Percentiles rank a stretch among this genome's conserved stretches.
phyloP scores from a whole-genome alignment of 139 green algal genomes.

The Closterium sp. region DNA sequence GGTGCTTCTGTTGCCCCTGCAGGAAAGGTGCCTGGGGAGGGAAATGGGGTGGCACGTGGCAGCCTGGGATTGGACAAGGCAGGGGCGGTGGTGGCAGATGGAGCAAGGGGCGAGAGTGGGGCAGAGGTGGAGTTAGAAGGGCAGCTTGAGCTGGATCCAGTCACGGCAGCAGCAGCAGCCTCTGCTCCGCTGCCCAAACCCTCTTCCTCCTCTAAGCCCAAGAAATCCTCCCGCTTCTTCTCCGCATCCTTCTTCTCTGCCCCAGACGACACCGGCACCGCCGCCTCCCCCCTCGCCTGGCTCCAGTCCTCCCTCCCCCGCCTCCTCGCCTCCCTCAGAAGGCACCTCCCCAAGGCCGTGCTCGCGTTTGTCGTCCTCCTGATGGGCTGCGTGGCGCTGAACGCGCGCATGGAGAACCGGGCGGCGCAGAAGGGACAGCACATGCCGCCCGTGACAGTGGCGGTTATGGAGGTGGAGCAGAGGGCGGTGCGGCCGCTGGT shows the following conservation, averaged over 20 bases:
- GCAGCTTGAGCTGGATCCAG: background rate
- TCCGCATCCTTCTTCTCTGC: constrained; percentile 30
- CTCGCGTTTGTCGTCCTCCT: constrained; percentile 15
- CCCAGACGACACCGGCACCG: background rate
- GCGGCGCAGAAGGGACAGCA: background rate
- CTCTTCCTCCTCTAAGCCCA: no score
- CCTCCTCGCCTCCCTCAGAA: constrained; percentile 5
- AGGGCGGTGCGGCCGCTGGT: background rate
- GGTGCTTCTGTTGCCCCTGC: background rate
- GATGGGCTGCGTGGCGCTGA: constrained; percentile 21
- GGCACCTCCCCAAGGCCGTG: constrained; percentile 32
- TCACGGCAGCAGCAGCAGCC: background rate
- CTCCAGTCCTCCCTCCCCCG: background rate
- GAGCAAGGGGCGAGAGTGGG: no score
- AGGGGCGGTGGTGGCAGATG: background rate
- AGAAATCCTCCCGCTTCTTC: constrained; percentile 31
- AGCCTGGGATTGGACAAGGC: background rate
- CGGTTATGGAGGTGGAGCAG: background rate
- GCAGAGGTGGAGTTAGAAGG: background rate
- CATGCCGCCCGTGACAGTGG: background rate
- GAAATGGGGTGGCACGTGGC: background rate
- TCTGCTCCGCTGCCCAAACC: no score
- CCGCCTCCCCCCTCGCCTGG: background rate
- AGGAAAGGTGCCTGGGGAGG: background rate
- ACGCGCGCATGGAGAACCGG: background rate